Conservation (phyloP, 2,329 filamentous ascomycete species). For the Meredithiella fracta region DNA sequence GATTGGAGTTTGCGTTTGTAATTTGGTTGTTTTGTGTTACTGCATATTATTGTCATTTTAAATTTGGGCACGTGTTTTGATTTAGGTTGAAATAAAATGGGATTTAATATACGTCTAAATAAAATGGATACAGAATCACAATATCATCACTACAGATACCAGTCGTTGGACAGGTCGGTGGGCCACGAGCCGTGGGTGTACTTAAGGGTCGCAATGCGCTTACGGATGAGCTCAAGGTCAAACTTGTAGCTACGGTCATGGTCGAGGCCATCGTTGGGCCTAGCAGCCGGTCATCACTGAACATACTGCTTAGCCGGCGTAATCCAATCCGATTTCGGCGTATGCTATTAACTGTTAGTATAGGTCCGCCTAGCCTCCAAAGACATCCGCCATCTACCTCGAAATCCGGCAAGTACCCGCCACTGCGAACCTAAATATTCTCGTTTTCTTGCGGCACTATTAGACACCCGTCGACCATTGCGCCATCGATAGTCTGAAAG, state of each 20-base stretch:
- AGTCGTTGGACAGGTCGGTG: background rate
- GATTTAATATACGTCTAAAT: background rate
- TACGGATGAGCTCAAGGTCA: background rate
- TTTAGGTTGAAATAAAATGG: constrained; percentile 14
- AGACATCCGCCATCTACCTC: constrained; percentile 5
- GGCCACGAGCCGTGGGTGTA: background rate
- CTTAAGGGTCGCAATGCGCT: background rate
- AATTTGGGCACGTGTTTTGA: constrained; percentile 7
- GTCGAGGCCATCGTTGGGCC: background rate
- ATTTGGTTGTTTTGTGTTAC: background rate
- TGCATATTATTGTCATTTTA: constrained; percentile 5
- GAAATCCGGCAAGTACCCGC: constrained; percentile 12
- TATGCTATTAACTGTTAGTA: background rate
- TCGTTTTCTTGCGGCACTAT: background rate
- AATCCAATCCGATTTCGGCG: background rate
- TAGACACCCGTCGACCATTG: constrained; percentile 5
- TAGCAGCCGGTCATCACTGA: background rate
- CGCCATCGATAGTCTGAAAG: constrained; percentile 1
- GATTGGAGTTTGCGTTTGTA: background rate
- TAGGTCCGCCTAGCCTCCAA: background rate
- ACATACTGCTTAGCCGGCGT: background rate
- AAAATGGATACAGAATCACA: background rate
- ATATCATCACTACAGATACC: background rate
- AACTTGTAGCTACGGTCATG: background rate
- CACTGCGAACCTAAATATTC: constrained; percentile 8